Evolutionary conservation across 2,329 filamentous ascomycete genomes (phyloP).

Genomic region (Diaporthe vexans): DNA sequence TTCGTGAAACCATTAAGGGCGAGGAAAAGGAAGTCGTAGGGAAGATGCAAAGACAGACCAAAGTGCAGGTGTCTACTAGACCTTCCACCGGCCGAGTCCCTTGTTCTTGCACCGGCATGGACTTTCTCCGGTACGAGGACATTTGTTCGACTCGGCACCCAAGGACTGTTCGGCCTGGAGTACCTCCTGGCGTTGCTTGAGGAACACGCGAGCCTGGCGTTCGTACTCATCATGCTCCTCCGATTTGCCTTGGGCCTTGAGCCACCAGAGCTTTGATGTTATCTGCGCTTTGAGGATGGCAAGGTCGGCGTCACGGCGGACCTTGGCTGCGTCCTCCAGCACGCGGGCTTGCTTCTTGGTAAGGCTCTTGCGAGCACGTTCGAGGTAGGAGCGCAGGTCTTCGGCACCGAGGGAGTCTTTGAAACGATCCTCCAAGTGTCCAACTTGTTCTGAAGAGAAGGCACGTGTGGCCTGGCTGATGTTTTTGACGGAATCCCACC

Average conservation of each 20-base stretch:
- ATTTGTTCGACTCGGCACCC: conserved; percentile 17
- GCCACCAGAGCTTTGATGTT: conserved; percentile 69
- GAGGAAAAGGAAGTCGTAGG: not conserved
- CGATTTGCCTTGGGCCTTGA: conserved; percentile 64
- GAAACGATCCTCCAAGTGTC: conserved; percentile 46
- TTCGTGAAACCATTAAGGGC: conserved; percentile 6
- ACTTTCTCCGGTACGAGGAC: conserved; percentile 30
- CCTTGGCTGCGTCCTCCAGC: conserved; percentile 49
- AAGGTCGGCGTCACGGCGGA: conserved; percentile 57
- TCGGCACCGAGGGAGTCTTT: conserved; percentile 46
- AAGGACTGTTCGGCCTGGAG: conserved; percentile 50
- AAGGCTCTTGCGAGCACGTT: conserved; percentile 52
- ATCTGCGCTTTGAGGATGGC: conserved; percentile 67
- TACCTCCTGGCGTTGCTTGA: conserved; percentile 54
- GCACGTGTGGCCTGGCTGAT: conserved; percentile 45
- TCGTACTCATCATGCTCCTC: conserved; percentile 61
- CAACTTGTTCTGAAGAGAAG: conserved; percentile 43
- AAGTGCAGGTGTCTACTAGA: conserved; percentile 36
- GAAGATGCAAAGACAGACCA: conserved; percentile 23
- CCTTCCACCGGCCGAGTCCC: conserved; percentile 31
- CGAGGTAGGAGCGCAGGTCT: conserved; percentile 45
- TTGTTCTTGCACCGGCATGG: conserved; percentile 34
- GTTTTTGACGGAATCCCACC: conserved; percentile 50
- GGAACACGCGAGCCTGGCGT: conserved; percentile 60
- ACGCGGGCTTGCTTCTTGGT: conserved; percentile 42